A percentile compares a stretch with the other conserved stretches of the same genome.
These are phyloP conservation scores for Agrostemma githago DNA, from an alignment of 148 eudicot species.

Conservation along the genomic window DNA sequence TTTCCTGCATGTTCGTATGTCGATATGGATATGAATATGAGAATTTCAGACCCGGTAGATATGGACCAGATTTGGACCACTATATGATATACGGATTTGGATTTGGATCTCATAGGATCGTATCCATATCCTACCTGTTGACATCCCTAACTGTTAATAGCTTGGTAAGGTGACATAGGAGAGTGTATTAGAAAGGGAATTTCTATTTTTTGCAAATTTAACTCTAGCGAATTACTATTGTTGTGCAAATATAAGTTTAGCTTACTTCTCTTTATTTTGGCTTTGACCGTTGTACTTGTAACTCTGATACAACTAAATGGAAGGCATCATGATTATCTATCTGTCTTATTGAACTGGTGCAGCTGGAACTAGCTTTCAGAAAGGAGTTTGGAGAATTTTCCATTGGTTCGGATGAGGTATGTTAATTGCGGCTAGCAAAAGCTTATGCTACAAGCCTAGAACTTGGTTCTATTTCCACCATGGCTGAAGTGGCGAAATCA, in stretches of 20 bases:
- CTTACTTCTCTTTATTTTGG: background rate
- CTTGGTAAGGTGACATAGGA: background rate
- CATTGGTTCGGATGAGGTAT: slow-evolving; percentile 65
- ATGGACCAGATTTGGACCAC: no score
- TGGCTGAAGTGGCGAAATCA: background rate
- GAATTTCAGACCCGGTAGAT: no score
- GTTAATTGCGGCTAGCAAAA: slow-evolving; percentile 9
- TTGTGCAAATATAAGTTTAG: background rate
- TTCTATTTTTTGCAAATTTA: background rate
- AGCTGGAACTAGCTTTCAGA: slow-evolving; percentile 83
- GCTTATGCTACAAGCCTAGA: background rate
- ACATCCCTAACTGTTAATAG: no score
- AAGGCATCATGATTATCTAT: background rate
- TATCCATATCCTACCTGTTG: no score
- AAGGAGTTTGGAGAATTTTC: slow-evolving; percentile 62
- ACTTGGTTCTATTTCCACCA: background rate
- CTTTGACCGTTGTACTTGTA: background rate
- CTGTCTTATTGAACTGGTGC: slow-evolving; percentile 25
- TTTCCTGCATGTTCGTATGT: background rate
- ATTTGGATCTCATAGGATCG: no score
- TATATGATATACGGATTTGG: no score
- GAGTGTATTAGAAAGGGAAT: background rate
- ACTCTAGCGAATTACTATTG: no score
- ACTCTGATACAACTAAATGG: background rate
- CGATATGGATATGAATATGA: background rate